Percentiles rank a stretch among this genome's conserved stretches.
phyloP scores from a whole-genome alignment of 768 basidiomycete species.

The Mycena haematopus region DNA sequence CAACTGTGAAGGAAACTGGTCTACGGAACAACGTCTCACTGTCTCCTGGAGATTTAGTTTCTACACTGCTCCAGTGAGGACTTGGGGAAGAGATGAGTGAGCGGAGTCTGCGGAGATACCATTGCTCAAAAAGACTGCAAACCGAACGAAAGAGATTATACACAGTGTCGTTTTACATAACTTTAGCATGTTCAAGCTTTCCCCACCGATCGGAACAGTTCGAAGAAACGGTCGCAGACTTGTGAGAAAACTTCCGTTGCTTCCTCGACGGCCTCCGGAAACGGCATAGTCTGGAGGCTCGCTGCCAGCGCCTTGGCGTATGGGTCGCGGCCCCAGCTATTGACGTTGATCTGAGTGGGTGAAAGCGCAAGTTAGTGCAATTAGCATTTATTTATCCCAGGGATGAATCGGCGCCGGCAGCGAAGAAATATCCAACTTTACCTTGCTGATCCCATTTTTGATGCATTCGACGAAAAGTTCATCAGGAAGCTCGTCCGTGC shows the following conservation, averaged over 20 bases:
- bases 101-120: too few species aligned
- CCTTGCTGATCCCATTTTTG: slow-evolving; percentile 53
- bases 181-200: slow-evolving; percentile 36
- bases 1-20: too few species aligned
- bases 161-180: too few species aligned
- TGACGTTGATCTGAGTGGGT: slow-evolving; percentile 52
- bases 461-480: slow-evolving; percentile 53
- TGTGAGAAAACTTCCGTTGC: slow-evolving; percentile 49
- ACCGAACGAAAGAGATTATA: too few species aligned
- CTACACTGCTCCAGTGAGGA: too few species aligned
- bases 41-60: too few species aligned
- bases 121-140: too few species aligned
- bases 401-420: too few species aligned
- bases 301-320: slow-evolving; percentile 45
- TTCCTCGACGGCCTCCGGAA: slow-evolving; percentile 53
- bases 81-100: too few species aligned
- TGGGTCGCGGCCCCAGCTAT: slow-evolving; percentile 53
- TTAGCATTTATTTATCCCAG: too few species aligned
- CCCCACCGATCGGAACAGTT: slow-evolving; percentile 48
- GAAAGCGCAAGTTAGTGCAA: background rate
- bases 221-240: slow-evolving; percentile 49
- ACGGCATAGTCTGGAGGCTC: slow-evolving; percentile 42
- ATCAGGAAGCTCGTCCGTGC: slow-evolving; percentile 53
- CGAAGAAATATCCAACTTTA: slow-evolving; percentile 9
- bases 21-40: too few species aligned